Evolutionary conservation across 192 early-diverging fungal species (phyloP).

Genomic region (Rhizophagus clarus): DNA sequence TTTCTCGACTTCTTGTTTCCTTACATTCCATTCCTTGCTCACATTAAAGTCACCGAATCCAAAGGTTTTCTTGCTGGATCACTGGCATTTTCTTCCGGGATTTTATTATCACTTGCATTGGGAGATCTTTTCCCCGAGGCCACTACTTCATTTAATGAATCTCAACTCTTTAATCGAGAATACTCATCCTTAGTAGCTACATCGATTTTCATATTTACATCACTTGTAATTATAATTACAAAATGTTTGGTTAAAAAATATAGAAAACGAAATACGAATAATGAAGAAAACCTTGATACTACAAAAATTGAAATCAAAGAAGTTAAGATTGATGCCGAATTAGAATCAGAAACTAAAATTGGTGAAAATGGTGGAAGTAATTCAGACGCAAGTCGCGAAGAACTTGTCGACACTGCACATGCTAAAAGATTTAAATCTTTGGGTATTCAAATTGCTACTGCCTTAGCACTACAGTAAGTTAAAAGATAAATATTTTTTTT

Average conservation of each 20-base stretch:
- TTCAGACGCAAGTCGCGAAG: background rate
- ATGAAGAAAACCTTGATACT: background rate
- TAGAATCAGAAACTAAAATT: background rate
- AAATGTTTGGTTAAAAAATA: background rate
- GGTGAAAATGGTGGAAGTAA: background rate
- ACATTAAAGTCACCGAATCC: constrained; percentile 8
- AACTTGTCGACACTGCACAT: background rate
- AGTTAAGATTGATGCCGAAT: background rate
- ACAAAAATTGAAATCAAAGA: background rate
- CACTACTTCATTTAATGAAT: background rate
- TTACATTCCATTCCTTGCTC: background rate
- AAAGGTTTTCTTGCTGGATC: constrained; percentile 25
- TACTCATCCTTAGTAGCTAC: background rate
- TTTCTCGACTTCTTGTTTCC: constrained; percentile 25
- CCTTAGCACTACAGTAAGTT: constrained; percentile 26
- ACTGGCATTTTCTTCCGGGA: background rate
- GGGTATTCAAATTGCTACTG: constrained; percentile 13
- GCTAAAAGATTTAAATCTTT: background rate
- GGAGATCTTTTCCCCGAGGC: constrained; percentile 25
- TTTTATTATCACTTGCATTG: constrained; percentile 16
- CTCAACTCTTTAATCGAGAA: background rate
- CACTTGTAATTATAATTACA: background rate
- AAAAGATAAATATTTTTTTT: background rate
- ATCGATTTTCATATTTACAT: constrained; percentile 11
- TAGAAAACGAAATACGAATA: background rate